Conservation (phyloP, 768 basidiomycete genomes). For the Sutorius australiensis region DNA sequence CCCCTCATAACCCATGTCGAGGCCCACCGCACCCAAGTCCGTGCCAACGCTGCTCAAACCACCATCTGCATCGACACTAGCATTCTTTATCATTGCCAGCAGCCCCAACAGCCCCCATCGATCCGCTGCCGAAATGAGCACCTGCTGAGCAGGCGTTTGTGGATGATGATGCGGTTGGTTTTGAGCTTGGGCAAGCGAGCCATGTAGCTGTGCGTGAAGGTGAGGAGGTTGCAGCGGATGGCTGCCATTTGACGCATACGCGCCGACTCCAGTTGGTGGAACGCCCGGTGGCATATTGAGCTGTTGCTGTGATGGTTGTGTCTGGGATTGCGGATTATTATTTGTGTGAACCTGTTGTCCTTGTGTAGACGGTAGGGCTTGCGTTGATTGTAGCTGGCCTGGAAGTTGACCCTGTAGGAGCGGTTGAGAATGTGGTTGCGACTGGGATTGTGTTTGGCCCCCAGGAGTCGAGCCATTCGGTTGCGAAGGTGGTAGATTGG, state of each 20-base stretch:
- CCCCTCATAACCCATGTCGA: constrained; percentile 85
- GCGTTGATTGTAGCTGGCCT: constrained; percentile 16
- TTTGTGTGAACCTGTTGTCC: constrained; percentile 27
- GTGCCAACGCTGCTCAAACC: constrained; percentile 83
- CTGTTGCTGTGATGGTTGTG: constrained; percentile 42
- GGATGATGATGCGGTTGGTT: constrained; percentile 50
- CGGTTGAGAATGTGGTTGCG: constrained; percentile 24
- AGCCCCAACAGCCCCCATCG: constrained; percentile 90
- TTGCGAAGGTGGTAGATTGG: constrained; percentile 37
- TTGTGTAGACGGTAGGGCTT: constrained; percentile 28
- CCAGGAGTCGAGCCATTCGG: constrained; percentile 25
- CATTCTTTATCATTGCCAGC: constrained; percentile 81
- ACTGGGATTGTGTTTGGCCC: constrained; percentile 22
- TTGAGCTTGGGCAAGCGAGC: constrained; percentile 27
- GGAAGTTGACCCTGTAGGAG: constrained; percentile 23
- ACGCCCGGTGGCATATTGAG: constrained; percentile 52
- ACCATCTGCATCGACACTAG: constrained; percentile 70
- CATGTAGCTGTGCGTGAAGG: constrained; percentile 36
- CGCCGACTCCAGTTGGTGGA: constrained; percentile 36
- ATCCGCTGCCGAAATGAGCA: constrained; percentile 89
- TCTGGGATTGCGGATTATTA: constrained; percentile 31
- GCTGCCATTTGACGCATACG: constrained; percentile 36
- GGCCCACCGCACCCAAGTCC: constrained; percentile 86
- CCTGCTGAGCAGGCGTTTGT: constrained; percentile 90
- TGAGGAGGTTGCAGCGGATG: constrained; percentile 31